These are phyloP conservation scores for Fusarium verticillioides DNA, from an alignment of 2,329 filamentous ascomycete species.

Conservation along the genomic window DNA sequence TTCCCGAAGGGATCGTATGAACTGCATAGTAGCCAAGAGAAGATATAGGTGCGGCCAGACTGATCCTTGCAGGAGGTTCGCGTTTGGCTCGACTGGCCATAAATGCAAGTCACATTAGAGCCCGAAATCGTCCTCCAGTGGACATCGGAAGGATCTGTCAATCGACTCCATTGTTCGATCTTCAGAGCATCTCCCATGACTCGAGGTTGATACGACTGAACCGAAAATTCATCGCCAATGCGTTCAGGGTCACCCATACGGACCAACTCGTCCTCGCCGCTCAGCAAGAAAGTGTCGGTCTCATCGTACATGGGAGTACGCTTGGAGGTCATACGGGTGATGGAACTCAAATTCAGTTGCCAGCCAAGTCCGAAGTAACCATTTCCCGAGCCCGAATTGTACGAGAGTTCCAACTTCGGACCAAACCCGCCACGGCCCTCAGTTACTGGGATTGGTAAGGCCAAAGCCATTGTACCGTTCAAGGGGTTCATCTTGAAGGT, in stretches of 20 bases:
- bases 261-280: background rate
- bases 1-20: background rate
- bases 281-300: background rate
- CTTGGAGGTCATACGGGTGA: background rate
- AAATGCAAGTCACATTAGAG: background rate
- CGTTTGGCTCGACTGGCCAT: background rate
- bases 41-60: background rate
- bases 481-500: background rate
- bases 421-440: background rate
- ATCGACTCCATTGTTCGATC: background rate
- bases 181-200: background rate
- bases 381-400: background rate
- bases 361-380: background rate
- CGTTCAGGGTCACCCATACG: background rate
- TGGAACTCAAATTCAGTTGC: background rate
- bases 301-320: background rate
- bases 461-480: background rate
- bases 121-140: background rate
- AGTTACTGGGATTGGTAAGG: background rate
- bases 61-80: no score
- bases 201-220: background rate
- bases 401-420: background rate
- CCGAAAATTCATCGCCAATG: background rate
- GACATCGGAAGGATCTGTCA: background rate
- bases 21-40: background rate